A percentile compares a stretch with the other conserved stretches of the same genome.
Conservation (phyloP, 2,329 filamentous ascomycete species). For the Aspergillus japonicus region DNA sequence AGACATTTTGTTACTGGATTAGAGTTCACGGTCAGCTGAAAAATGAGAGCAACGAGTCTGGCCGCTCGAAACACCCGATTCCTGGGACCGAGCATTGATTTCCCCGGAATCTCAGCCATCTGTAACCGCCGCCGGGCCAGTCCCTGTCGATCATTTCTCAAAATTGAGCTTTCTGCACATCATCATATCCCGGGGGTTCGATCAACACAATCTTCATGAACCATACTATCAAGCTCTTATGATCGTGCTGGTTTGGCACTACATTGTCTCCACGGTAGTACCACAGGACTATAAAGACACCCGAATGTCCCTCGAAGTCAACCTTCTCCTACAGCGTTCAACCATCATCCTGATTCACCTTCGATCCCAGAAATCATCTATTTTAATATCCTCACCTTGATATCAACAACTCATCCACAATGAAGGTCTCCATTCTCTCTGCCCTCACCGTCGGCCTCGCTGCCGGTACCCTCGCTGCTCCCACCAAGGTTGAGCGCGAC, state of each 20-base stretch:
- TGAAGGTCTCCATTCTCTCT: constrained; percentile 11
- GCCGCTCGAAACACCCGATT: neutral
- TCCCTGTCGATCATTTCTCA: neutral
- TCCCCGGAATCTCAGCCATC: neutral
- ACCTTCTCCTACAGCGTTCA: neutral
- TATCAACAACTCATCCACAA: neutral
- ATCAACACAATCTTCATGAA: neutral
- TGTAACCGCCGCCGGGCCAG: neutral
- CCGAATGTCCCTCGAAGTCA: neutral
- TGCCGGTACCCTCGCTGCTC: constrained; percentile 12
- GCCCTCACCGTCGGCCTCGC: constrained; percentile 8
- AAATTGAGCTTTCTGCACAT: neutral
- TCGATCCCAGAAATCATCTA: neutral
- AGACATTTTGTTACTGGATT: neutral
- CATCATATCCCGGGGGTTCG: neutral
- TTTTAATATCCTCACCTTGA: neutral
- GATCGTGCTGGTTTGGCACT: neutral
- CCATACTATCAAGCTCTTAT: neutral
- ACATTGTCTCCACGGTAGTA: neutral
- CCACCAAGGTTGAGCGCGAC: constrained; percentile 12
- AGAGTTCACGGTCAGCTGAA: neutral
- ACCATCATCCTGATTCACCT: neutral
- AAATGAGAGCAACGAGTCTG: neutral
- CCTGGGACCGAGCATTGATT: neutral
- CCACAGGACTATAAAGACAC: neutral